phyloP scores from a whole-genome alignment of 352 stramenopile genomes.

The Pythium coloratum region DNA sequence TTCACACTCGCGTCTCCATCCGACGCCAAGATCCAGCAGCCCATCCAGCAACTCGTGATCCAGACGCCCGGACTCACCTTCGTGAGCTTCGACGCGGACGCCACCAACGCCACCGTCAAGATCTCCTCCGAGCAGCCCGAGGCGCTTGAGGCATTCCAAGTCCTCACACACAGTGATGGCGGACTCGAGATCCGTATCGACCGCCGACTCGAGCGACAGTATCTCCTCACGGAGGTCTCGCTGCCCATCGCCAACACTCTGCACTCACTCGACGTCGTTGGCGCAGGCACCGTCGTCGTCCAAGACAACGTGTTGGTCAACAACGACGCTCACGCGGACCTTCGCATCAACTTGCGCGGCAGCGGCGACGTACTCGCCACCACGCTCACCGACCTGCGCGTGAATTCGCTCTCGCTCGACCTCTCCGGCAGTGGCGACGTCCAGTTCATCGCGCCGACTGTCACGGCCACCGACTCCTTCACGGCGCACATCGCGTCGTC shows the following conservation, averaged over 20 bases:
- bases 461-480: constrained; percentile 15
- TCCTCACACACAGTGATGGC: constrained; percentile 3
- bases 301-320: constrained; percentile 31
- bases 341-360: constrained; percentile 24
- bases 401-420: constrained; percentile 27
- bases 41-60: constrained; percentile 26
- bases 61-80: constrained; percentile 29
- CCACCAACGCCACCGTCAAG: constrained; percentile 22
- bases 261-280: constrained; percentile 6
- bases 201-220: constrained; percentile 1
- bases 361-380: constrained; percentile 28
- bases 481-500: constrained; percentile 16
- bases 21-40: neutral
- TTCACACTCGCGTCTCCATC: constrained; percentile 5
- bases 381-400: constrained; percentile 14
- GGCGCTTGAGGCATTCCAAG: constrained; percentile 20
- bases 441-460: constrained; percentile 27
- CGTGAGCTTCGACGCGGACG: constrained; percentile 28
- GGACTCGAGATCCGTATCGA: constrained; percentile 25
- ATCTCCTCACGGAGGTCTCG: constrained; percentile 35
- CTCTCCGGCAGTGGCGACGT: constrained; percentile 33
- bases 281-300: constrained; percentile 26
- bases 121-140: constrained; percentile 26
- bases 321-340: constrained; percentile 15
- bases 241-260: constrained; percentile 23